A percentile compares a stretch with the other conserved stretches of the same genome.
phyloP scores from a whole-genome alignment of 2,329 filamentous ascomycete genomes.

The Arthroderma sp. region DNA sequence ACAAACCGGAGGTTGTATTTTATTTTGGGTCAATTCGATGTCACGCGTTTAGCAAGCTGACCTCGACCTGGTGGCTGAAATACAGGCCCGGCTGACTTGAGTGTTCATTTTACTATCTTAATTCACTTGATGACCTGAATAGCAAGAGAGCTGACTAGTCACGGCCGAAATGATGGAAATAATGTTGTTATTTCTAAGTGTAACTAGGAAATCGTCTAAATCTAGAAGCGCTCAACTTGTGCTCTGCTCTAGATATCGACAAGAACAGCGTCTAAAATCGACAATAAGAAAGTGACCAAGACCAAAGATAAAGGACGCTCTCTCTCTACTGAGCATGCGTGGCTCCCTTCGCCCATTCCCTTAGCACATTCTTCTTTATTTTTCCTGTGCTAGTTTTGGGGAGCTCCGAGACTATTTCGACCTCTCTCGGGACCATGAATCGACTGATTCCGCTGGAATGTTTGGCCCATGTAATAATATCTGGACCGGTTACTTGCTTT shows the following conservation, averaged over 20 bases:
- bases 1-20: too few relatives aligned
- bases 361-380: slow-evolving; percentile 83
- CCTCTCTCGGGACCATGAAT: slow-evolving; percentile 71
- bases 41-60: background rate
- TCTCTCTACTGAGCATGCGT: slow-evolving; percentile 5
- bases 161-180: too few relatives aligned
- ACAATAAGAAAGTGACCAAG: background rate
- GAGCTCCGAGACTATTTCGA: slow-evolving; percentile 71
- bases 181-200: too few relatives aligned
- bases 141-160: too few relatives aligned
- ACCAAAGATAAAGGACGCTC: background rate
- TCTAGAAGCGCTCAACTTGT: too few relatives aligned
- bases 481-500: slow-evolving; percentile 48
- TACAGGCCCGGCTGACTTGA: background rate
- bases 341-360: slow-evolving; percentile 65
- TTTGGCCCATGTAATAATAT: slow-evolving; percentile 78
- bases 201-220: too few relatives aligned
- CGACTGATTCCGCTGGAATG: slow-evolving; percentile 66
- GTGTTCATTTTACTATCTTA: too few relatives aligned
- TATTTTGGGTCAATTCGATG: background rate
- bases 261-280: background rate
- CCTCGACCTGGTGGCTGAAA: background rate
- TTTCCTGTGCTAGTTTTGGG: slow-evolving; percentile 98
- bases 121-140: too few relatives aligned
- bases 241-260: background rate